Evolutionary conservation across 768 basidiomycete species (phyloP).

Genomic region (Collybia mongolica): DNA sequence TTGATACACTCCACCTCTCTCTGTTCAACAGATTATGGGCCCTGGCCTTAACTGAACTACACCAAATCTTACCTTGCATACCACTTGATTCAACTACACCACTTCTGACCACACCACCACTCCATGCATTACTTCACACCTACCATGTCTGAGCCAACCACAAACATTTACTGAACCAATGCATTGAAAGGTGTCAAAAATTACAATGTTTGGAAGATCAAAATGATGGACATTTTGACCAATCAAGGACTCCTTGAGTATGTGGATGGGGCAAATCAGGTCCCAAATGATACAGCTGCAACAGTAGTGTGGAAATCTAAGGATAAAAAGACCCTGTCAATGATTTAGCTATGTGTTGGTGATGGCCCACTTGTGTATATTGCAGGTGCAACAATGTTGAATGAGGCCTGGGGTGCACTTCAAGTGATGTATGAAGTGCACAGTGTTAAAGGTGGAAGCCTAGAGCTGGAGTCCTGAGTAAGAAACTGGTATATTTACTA

Average conservation of each 20-base stretch:
- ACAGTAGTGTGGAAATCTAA: slow-evolving; percentile 21
- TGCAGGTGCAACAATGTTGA: slow-evolving; percentile 18
- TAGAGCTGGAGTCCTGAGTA: no score
- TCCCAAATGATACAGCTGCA: not conserved
- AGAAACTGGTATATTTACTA: no score
- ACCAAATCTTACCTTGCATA: slow-evolving; percentile 1
- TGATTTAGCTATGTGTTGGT: slow-evolving; percentile 26
- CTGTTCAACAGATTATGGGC: slow-evolving; percentile 29
- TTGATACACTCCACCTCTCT: not conserved
- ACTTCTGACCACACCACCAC: slow-evolving; percentile 7
- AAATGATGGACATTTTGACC: slow-evolving; percentile 21
- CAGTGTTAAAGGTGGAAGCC: no score
- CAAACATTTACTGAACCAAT: not conserved
- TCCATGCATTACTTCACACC: no score
- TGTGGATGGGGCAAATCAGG: not conserved
- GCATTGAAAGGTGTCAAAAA: slow-evolving; percentile 13
- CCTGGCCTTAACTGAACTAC: slow-evolving; percentile 15
- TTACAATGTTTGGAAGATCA: slow-evolving; percentile 18
- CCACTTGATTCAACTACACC: not conserved
- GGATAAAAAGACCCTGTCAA: slow-evolving; percentile 27
- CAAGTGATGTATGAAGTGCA: slow-evolving; percentile 23
- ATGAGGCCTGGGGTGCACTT: slow-evolving; percentile 26
- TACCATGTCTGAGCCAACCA: slow-evolving; percentile 11
- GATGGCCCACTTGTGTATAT: slow-evolving; percentile 27
- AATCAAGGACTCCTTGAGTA: slow-evolving; percentile 16